Evolutionary conservation across 768 basidiomycete species (phyloP), one percentile per base, ranked within the genome.

Genomic region (Rhodotorula toruloides): DNA sequence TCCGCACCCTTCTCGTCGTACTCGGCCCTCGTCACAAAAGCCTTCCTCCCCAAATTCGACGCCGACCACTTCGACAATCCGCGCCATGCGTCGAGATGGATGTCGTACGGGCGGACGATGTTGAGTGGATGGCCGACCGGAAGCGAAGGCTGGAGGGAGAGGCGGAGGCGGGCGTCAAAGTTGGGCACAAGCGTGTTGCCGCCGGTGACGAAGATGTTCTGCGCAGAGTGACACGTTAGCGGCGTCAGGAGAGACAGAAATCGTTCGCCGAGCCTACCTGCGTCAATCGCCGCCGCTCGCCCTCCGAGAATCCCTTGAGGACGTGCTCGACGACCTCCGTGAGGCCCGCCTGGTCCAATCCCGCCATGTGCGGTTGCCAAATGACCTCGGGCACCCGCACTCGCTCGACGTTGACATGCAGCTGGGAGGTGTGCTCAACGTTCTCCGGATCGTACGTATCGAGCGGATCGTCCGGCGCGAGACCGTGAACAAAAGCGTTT

Each of bases 131-230:
- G 87, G 62, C 87, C 87, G 21, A 90, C 88, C 0, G 91, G 89
- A 14, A 98, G 81, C 56, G 93, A 84, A 4, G 92, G 89, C 25
- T 87, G 84, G n/a, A 99, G 78, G 27, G 85, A 83, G 34, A 83
- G 80, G n/a, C 85, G 81, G 44, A 98, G 80, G 5, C 89, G 84
- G 12, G 83, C 80, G 21, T 79, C 72, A 10, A 98, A 81, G 4
- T 87, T 86, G 1, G 86, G 86, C 29, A 93, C 77, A 70, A 84
- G 83, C 5, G 90, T 85, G 4, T 90, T 85, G 14, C 85, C 82
- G 1, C 96, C 96, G 0, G 94, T 90, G 3, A 96, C 79, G 80
- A 90, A 91, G 21, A 99, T 84, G 70, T 92, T 91, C 91, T 93
- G 74, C 22, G 54, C 21, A 8, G 47, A 52, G 55, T n/a, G n/a